Percentiles rank a stretch among this genome's conserved stretches.
Evolutionary conservation across 441 rosid genomes (phyloP).

Genomic region (Capsella rubella): DNA sequence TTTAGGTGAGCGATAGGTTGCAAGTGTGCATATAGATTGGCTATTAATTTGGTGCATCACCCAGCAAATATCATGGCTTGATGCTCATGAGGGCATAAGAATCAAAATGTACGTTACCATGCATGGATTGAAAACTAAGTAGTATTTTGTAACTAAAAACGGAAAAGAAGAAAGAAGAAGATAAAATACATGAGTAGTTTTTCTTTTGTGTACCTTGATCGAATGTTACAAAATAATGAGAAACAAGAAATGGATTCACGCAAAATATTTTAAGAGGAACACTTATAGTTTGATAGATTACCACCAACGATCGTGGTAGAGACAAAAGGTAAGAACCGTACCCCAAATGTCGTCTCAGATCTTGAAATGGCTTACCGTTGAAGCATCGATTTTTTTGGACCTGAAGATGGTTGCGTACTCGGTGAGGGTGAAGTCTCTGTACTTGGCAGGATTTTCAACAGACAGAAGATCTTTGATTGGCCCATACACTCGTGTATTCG

Average conservation of each 20-base stretch:
- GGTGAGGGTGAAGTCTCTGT: conserved; percentile 42
- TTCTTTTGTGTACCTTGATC: not conserved
- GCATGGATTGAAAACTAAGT: no score
- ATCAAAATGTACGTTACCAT: not conserved
- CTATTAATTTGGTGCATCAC: no score
- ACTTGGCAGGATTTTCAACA: conserved; percentile 55
- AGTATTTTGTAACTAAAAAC: no score
- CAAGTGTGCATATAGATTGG: no score
- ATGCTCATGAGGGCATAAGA: not conserved
- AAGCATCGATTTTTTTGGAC: not conserved
- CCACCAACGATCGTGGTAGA: not conserved
- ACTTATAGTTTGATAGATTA: not conserved
- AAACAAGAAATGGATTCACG: not conserved
- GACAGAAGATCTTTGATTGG: conserved; percentile 68
- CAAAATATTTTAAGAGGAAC: not conserved
- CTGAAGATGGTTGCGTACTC: not conserved
- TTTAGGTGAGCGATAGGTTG: no score
- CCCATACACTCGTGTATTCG: conserved; percentile 49
- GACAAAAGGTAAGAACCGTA: not conserved
- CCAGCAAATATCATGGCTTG: not conserved
- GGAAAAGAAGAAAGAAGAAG: no score
- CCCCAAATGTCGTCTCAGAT: not conserved
- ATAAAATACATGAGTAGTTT: no score
- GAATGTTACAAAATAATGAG: not conserved
- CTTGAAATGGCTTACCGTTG: not conserved